Percentiles rank a stretch among this genome's conserved stretches.
Evolutionary conservation across 208 protist genomes (phyloP).

Genomic region (Eutreptiella sp.): DNA sequence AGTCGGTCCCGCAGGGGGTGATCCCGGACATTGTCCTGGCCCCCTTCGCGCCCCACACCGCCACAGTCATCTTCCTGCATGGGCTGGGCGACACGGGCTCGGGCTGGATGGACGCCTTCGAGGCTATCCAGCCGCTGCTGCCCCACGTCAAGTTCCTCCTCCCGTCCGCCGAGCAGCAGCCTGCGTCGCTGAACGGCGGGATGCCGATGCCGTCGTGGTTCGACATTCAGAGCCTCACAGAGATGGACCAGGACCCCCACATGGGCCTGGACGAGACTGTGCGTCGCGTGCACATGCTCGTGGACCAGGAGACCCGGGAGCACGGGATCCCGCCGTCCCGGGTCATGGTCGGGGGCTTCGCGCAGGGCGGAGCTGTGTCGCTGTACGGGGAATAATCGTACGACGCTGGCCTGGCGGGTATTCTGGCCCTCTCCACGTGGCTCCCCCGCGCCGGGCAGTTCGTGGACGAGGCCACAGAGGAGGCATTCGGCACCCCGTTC

Average conservation of each 20-base stretch:
- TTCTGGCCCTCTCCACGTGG: slow-evolving; percentile 38
- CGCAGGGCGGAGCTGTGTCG: slow-evolving; percentile 73
- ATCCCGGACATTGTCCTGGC: no score
- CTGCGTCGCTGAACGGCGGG: slow-evolving; percentile 77
- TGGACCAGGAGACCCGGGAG: slow-evolving; percentile 41
- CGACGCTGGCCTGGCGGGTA: slow-evolving; percentile 23
- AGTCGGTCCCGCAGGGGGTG: no score
- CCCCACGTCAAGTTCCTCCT: slow-evolving; percentile 79
- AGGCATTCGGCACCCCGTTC: slow-evolving; percentile 33
- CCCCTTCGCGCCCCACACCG: no score
- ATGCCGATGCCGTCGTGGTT: slow-evolving; percentile 81
- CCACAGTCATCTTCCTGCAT: slow-evolving; percentile 74
- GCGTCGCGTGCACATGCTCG: slow-evolving; percentile 57
- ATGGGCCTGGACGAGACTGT: no score
- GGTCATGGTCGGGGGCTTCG: slow-evolving; percentile 81
- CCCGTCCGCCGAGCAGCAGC: slow-evolving; percentile 63
- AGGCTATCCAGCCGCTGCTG: slow-evolving; percentile 34
- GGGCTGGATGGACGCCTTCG: slow-evolving; percentile 55
- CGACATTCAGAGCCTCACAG: slow-evolving; percentile 62
- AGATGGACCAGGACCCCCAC: slow-evolving; percentile 23
- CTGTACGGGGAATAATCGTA: slow-evolving; percentile 37
- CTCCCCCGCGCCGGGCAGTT: slow-evolving; percentile 29
- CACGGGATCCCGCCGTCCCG: slow-evolving; percentile 55
- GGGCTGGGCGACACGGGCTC: slow-evolving; percentile 73
- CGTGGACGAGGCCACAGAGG: slow-evolving; percentile 30